Percentiles rank a stretch among this genome's conserved stretches.
Conservation (phyloP, 2,329 filamentous ascomycete species). For the Ophiostoma angusticollis region DNA sequence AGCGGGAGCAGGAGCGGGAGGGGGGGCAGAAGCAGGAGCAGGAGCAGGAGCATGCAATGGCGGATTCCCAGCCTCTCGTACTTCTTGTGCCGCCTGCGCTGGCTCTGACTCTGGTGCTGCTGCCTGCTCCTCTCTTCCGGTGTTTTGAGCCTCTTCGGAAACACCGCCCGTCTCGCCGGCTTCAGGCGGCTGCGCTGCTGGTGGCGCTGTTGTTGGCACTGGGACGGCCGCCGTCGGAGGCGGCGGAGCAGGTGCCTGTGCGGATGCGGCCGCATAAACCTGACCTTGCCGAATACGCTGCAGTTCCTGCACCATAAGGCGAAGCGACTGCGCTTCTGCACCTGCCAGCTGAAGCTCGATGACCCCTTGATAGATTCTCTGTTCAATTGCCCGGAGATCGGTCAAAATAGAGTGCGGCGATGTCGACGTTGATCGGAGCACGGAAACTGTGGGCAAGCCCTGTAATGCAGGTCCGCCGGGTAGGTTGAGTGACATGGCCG, state of each 20-base stretch:
- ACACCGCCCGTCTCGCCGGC: no score
- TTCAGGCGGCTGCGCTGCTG: neutral
- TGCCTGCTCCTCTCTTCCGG: no score
- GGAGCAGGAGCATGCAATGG: no score
- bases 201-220: neutral
- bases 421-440: conserved; percentile 6
- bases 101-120: neutral
- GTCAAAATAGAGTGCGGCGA: conserved; percentile 33
- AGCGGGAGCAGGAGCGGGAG: no score
- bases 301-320: conserved; percentile 54
- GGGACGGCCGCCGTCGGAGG: no score
- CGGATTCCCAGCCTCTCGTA: no score
- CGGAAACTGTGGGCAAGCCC: no score
- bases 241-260: neutral
- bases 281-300: conserved; percentile 42
- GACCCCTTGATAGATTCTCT: conserved; percentile 55
- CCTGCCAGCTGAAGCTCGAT: conserved; percentile 45
- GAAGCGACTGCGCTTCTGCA: conserved; percentile 56
- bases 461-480: no score
- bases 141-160: no score
- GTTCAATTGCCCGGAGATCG: conserved; percentile 54
- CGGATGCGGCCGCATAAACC: neutral
- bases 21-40: no score
- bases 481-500: no score
- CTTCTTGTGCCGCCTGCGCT: neutral